These are phyloP conservation scores for Oehlia diaphana DNA, from an alignment of 192 early-diverging fungal species.

Conservation along the genomic window DNA sequence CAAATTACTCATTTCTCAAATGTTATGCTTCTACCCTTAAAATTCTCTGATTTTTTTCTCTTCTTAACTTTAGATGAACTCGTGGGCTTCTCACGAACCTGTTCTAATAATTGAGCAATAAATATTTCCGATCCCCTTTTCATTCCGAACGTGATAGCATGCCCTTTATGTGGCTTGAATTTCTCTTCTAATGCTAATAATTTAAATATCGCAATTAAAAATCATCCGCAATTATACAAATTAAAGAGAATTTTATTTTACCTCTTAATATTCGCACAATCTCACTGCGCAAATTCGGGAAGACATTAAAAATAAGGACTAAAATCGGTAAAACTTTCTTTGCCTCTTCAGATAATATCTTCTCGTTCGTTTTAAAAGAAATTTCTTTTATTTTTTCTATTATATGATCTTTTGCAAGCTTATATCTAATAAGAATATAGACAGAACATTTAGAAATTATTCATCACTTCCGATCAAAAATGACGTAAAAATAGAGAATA, in stretches of 20 bases:
- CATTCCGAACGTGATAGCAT: not conserved
- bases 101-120: not conserved
- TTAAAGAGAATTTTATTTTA: not conserved
- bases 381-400: not conserved
- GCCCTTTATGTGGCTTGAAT: not conserved
- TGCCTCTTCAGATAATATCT: not conserved
- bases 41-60: not conserved
- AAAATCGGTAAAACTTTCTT: constrained; percentile 1
- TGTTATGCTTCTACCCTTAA: not conserved
- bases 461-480: not conserved
- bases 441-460: no score
- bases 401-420: not conserved
- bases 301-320: not conserved
- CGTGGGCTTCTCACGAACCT: not conserved
- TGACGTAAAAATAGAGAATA: not conserved
- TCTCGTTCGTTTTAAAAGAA: not conserved
- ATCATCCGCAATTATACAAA: not conserved
- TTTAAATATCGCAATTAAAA: not conserved
- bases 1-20: not conserved
- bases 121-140: not conserved
- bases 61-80: not conserved
- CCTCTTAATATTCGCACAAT: not conserved
- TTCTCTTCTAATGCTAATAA: not conserved
- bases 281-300: not conserved
- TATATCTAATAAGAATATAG: not conserved